Base-by-base conservation (phyloP, 2,329 filamentous ascomycete genomes). In the Cytospora paraplurivora region DNA sequence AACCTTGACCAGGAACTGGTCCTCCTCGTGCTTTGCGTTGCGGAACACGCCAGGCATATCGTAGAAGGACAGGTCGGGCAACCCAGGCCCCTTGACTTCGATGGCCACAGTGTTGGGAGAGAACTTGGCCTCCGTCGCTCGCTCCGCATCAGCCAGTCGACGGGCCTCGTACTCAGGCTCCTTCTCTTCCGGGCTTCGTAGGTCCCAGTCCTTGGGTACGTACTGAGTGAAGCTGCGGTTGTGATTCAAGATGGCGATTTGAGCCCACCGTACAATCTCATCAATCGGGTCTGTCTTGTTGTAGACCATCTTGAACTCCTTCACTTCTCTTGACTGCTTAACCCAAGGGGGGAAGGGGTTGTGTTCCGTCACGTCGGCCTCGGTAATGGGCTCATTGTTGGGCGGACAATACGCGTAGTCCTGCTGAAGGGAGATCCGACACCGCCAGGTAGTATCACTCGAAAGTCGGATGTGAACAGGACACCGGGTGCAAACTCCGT, bases 11-110 rank as follows among this genome's bases (percentile, higher is more conserved):
- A 94, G 78, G 62, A 90, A 90, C 11, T 84, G 80, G 17, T 93
- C 87, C 3, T 85, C 79, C 8, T 83, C 83, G 8, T 86, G 80
- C 1, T 86, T 85, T 0, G 88, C 83, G 8, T 88, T 88, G 21
- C 87, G 86, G 66, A 96, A 94, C 0, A 96, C 86, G 0, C 93
- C 93, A 0, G 93, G 93, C 0, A 97, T 81, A 66, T 97, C 93
- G 66, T 91, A 94, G 69, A 97, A 96, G 0, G 89, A 92, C 0
- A 97, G 73, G 7, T 91, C 87, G 0, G 91, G 88, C 0, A 94
- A 81, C 0, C 80, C 81, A 0, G 90, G 89, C 0, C 88, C 89
- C 0, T 86, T 86, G 33, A 97, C 92, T 59, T 92, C 85, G 0
- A 97, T 78, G 0, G 88, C 84, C 0, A 97, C 88, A 0, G 93